phyloP scores from a whole-genome alignment of 1,284 basidiomycete genomes.

The Entoloma clypeatum region DNA sequence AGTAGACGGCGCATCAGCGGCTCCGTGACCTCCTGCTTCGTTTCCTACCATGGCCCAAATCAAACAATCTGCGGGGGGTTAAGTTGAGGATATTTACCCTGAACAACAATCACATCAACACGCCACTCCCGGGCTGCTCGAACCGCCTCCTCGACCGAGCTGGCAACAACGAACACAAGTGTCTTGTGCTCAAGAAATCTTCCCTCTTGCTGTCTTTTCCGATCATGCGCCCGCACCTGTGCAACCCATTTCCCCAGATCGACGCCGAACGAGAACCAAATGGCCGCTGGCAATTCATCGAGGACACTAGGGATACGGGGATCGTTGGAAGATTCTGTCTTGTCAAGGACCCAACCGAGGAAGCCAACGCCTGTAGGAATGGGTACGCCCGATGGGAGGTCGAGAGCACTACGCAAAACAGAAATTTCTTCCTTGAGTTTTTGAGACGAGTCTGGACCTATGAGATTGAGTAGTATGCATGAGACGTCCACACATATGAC shows the following conservation, averaged over 20 bases:
- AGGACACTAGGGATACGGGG: conserved; percentile 2
- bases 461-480: too few species aligned
- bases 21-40: conserved; percentile 65
- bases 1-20: conserved; percentile 44
- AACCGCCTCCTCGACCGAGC: conserved; percentile 30
- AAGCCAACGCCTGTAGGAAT: too few species aligned
- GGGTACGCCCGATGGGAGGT: too few species aligned
- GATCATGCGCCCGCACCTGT: conserved; percentile 25
- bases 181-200: conserved; percentile 30
- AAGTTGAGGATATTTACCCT: conserved; percentile 25
- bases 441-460: too few species aligned
- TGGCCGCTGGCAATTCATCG: conserved; percentile 22
- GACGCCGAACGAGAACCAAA: conserved; percentile 32
- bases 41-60: conserved; percentile 38
- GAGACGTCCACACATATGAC: too few species aligned
- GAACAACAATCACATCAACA: conserved; percentile 38
- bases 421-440: too few species aligned
- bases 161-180: conserved; percentile 31
- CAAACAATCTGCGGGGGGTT: not conserved
- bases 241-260: conserved; percentile 27
- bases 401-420: too few species aligned
- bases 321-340: conserved; percentile 21
- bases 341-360: too few species aligned
- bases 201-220: too few species aligned
- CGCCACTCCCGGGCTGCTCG: conserved; percentile 27